Conservation (phyloP, 2,329 filamentous ascomycete genomes). For the Alternaria postmessia region DNA sequence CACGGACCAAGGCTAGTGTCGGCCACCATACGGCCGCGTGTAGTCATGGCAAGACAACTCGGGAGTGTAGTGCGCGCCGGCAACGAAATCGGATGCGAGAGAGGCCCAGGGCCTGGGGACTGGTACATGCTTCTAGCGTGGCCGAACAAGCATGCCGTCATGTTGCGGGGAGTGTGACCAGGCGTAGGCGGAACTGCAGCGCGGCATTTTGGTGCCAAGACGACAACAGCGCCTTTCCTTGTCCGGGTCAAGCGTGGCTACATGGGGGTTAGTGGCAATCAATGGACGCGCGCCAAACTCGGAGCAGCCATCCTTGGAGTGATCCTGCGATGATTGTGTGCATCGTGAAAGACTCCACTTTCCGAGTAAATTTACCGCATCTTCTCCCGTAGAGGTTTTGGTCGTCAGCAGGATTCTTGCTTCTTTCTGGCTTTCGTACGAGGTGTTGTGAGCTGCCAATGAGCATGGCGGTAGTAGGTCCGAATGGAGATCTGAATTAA, state of each 20-base stretch:
- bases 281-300: slow-evolving; percentile 7
- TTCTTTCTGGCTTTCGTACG: neutral
- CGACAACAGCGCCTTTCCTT: neutral
- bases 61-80: slow-evolving; percentile 30
- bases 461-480: neutral
- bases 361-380: slow-evolving; percentile 13
- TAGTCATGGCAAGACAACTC: slow-evolving; percentile 33
- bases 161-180: slow-evolving; percentile 31
- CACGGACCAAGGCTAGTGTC: slow-evolving; percentile 24
- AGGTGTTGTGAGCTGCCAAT: neutral
- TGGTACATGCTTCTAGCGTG: slow-evolving; percentile 15
- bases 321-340: slow-evolving; percentile 1
- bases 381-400: slow-evolving; percentile 5
- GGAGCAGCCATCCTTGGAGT: neutral
- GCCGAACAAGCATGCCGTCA: slow-evolving; percentile 34
- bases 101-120: slow-evolving; percentile 14
- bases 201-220: slow-evolving; percentile 36
- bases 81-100: slow-evolving; percentile 36
- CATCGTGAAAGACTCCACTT: slow-evolving; percentile 11
- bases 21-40: slow-evolving; percentile 11
- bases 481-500: neutral
- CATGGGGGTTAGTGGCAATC: neutral
- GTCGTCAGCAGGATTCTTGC: neutral
- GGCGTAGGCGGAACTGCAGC: slow-evolving; percentile 31
- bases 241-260: neutral